Base-by-base conservation (phyloP, 495 filamentous ascomycete genomes). In the Penicillium maclennaniae region DNA sequence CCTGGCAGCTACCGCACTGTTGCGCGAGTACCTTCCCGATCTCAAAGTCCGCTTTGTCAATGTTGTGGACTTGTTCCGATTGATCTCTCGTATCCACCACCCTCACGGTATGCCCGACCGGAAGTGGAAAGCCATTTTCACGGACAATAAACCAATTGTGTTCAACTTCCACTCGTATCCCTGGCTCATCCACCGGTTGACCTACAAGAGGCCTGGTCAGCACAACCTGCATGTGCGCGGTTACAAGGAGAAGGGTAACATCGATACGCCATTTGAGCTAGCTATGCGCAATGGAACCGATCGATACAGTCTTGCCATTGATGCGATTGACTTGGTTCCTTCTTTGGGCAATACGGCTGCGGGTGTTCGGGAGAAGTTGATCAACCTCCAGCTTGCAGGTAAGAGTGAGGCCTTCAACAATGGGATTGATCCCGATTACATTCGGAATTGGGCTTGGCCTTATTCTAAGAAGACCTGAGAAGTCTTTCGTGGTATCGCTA, bases 151-250 rank as follows among this genome's bases (percentile, higher is more conserved):
- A 52, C 85, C 86, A 31, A 75, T 87, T 65, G 79, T 88, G 58
- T 88, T 89, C 79, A 88, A 88, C 73, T 88, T 88, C 80, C 86
- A 89, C 71, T 83, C 79, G 16, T 88, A 89, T 68, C 86, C 86
- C 2, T 89, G 83, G 84, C 76, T 88, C 57, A 79, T 89, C 37
- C 84, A 88, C 69, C 76, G 86, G 23, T 65, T 90, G 50, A 83
- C 83, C 1, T 88, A 88, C 70, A 85, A 85, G 71, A 82, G 84
- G 0, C 79, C 79, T 0, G 84, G 83, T 14, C 77, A 76, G 47
- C 53, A 71, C 16, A 83, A 86, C 65, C 61, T 88, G 46, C 84
- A 86, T 58, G 86, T 88, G n/a, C 72, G 83, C 21, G 87, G 84
- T 0, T 88, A 88, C 71, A 81, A 76, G 59, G 85, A 88, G 76